Conservation (phyloP, 352 stramenopile genomes). For the Globisporangium sylvaticum region DNA sequence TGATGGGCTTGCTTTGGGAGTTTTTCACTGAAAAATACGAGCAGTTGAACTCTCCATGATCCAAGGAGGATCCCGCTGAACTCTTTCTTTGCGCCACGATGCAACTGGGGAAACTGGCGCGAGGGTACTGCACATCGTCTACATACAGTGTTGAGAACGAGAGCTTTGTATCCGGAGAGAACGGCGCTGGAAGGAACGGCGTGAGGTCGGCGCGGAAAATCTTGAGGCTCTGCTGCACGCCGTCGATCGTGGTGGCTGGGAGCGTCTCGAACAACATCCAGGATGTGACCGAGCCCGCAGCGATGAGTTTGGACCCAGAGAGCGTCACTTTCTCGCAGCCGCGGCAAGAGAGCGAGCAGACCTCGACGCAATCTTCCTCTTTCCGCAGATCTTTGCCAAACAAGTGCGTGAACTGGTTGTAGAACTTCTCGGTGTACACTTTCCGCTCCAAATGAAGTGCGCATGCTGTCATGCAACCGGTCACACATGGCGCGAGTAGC, state of each 20-base stretch:
- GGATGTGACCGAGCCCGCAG: conserved; percentile 22
- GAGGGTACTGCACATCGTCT: conserved; percentile 37
- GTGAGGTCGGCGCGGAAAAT: conserved; percentile 52
- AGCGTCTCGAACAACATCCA: conserved; percentile 47
- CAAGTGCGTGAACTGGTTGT: conserved; percentile 49
- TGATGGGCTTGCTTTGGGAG: conserved; percentile 5
- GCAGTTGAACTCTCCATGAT: conserved; percentile 30
- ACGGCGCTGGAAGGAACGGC: conserved; percentile 31
- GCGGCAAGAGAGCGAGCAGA: conserved; percentile 53
- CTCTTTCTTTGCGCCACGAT: conserved; percentile 10
- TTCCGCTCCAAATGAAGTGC: conserved; percentile 36
- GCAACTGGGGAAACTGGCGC: conserved; percentile 60
- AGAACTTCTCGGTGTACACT: conserved; percentile 39
- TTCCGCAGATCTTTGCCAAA: conserved; percentile 65
- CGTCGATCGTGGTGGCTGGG: conserved; percentile 3
- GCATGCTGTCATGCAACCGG: conserved; percentile 55
- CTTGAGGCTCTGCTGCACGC: conserved; percentile 19
- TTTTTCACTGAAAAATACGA: conserved; percentile 24
- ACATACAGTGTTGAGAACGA: conserved; percentile 52
- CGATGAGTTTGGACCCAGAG: conserved; percentile 39
- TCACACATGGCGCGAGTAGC: conserved; percentile 43
- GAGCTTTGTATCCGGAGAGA: conserved; percentile 26
- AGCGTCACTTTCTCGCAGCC: conserved; percentile 59
- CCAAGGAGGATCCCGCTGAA: background rate
- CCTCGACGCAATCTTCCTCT: conserved; percentile 74